A percentile compares a stretch with the other conserved stretches of the same genome.
Conservation (phyloP, 352 stramenopile species). For the Globisporangium apiculatum region DNA sequence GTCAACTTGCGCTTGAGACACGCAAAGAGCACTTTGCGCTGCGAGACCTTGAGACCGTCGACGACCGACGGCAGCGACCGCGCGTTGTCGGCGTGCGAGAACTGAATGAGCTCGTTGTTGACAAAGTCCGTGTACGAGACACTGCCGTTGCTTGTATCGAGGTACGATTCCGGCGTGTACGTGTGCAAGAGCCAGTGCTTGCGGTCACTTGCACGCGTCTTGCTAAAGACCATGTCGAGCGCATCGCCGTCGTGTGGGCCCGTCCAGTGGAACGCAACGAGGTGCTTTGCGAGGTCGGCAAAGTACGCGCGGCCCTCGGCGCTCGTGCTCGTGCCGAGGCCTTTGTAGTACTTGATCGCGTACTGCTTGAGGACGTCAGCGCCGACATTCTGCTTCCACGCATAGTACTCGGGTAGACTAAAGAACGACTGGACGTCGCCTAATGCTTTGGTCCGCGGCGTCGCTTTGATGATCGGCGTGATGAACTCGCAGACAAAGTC, state of each 20-base stretch:
- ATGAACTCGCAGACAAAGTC: slow-evolving; percentile 99
- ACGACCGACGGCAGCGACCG: slow-evolving; percentile 95
- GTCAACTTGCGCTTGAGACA: slow-evolving; percentile 99
- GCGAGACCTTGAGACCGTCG: slow-evolving; percentile 97
- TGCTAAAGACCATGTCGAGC: slow-evolving; percentile 99
- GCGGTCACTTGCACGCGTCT: slow-evolving; percentile 93
- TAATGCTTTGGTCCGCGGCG: slow-evolving; percentile 41
- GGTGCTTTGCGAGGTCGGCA: slow-evolving; percentile 91
- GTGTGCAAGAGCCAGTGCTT: slow-evolving; percentile 94
- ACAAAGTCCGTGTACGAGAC: slow-evolving; percentile 97
- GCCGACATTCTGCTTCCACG: slow-evolving; percentile 85
- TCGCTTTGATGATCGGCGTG: slow-evolving; percentile 98
- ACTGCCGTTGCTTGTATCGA: slow-evolving; percentile 88
- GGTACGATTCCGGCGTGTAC: slow-evolving; percentile 83
- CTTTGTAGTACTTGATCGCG: slow-evolving; percentile 99
- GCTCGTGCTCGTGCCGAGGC: slow-evolving; percentile 97
- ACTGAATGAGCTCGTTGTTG: slow-evolving; percentile 98
- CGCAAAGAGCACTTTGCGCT: slow-evolving; percentile 96
- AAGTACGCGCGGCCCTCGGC: slow-evolving; percentile 98
- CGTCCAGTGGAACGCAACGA: slow-evolving; percentile 87
- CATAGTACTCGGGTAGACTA: slow-evolving; percentile 95
- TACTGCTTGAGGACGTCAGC: slow-evolving; percentile 79
- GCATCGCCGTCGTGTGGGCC: slow-evolving; percentile 82
- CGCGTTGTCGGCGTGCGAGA: slow-evolving; percentile 95
- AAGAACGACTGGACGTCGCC: slow-evolving; percentile 90